Evolutionary conservation across 805 yeast species (phyloP).

Genomic region (Lachancea cidri): DNA sequence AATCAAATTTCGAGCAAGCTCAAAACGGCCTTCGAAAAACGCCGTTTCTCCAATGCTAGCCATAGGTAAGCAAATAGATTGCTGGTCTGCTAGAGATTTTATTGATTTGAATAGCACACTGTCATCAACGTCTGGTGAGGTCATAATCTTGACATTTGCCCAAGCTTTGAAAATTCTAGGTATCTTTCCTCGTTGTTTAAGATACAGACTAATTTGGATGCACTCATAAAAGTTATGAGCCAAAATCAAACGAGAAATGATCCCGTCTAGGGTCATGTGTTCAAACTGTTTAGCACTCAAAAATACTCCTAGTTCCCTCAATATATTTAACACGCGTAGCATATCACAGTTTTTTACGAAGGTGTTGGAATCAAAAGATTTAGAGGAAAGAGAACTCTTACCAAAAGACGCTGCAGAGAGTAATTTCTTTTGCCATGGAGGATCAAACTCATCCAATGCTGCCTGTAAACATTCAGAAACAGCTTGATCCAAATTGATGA

Average conservation of each 20-base stretch:
- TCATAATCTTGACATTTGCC: slow-evolving; percentile 68
- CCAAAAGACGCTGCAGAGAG: slow-evolving; percentile 84
- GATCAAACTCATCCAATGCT: slow-evolving; percentile 71
- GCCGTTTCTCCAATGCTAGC: slow-evolving; percentile 24
- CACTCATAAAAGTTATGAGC: slow-evolving; percentile 60
- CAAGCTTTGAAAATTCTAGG: slow-evolving; percentile 59
- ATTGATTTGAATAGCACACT: slow-evolving; percentile 49
- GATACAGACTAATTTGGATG: slow-evolving; percentile 51
- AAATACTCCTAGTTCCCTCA: slow-evolving; percentile 63
- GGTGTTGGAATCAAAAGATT: slow-evolving; percentile 49
- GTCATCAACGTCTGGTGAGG: slow-evolving; percentile 52
- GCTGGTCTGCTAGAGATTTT: slow-evolving; percentile 38
- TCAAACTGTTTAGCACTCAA: slow-evolving; percentile 54
- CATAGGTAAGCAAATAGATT: slow-evolving; percentile 14
- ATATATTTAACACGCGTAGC: slow-evolving; percentile 62
- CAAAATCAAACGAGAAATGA: slow-evolving; percentile 53
- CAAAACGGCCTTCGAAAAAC: slow-evolving; percentile 62
- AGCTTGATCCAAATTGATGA: slow-evolving; percentile 52
- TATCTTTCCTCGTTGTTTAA: slow-evolving; percentile 41
- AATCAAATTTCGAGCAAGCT: slow-evolving; percentile 61
- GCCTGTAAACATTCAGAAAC: slow-evolving; percentile 68
- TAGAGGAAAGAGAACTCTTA: slow-evolving; percentile 50
- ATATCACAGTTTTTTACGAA: slow-evolving; percentile 60
- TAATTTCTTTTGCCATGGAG: slow-evolving; percentile 73
- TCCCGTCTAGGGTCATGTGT: slow-evolving; percentile 46